These are phyloP conservation scores for Rugonectria rugulosa DNA, from an alignment of 2,329 filamentous ascomycete genomes.

Conservation along the genomic window DNA sequence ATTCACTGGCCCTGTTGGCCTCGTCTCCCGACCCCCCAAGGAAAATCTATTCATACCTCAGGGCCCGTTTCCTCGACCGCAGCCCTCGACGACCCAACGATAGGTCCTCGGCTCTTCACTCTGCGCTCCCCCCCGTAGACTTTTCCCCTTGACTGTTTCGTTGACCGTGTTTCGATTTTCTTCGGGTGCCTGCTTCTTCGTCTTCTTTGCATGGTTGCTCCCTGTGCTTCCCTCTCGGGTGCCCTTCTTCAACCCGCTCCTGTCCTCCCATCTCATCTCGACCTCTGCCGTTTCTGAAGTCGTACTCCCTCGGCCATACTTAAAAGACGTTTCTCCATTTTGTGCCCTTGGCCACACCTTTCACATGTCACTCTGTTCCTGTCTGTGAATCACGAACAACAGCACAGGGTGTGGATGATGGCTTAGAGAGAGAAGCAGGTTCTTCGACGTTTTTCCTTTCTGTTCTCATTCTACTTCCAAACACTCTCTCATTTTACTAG, in stretches of 20 bases:
- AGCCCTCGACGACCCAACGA: conserved; percentile 27
- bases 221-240: conserved; percentile 27
- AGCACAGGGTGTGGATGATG: conserved; percentile 30
- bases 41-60: neutral
- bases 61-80: conserved; percentile 37
- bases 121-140: conserved; percentile 24
- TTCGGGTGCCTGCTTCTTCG: conserved; percentile 26
- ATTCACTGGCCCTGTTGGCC: conserved; percentile 3
- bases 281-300: conserved; percentile 18
- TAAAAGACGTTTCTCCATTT: conserved; percentile 25
- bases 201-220: conserved; percentile 18
- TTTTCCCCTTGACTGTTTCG: conserved; percentile 30
- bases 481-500: conserved; percentile 18
- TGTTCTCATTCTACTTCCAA: conserved; percentile 26
- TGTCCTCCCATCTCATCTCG: conserved; percentile 31
- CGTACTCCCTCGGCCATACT: conserved; percentile 28
- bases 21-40: no score
- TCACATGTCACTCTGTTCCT: conserved; percentile 27
- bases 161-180: conserved; percentile 33
- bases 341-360: conserved; percentile 7
- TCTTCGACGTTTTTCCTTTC: conserved; percentile 23
- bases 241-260: conserved; percentile 32
- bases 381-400: conserved; percentile 39
- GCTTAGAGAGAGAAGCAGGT: conserved; percentile 27
- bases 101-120: conserved; percentile 25